Evolutionary conservation across 371 early-diverging fungal genomes (phyloP), one percentile per base, ranked within the genome.

Genomic region (Mortierella sp.): DNA sequence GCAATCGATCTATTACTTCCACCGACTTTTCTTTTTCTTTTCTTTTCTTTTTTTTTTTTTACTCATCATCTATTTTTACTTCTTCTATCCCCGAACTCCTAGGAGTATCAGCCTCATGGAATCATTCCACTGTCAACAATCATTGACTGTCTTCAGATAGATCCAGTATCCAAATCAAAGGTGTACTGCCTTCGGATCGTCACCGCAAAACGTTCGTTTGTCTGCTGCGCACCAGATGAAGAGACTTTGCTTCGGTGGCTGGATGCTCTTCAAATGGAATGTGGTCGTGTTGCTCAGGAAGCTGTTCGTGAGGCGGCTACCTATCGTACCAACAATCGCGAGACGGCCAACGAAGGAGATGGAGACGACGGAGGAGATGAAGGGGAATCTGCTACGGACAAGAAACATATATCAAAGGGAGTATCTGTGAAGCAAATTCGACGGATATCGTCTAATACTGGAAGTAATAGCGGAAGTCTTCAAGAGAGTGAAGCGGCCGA

Each of bases 61-160:
- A n/a, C n/a, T 21, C 64, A 11, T 50, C 44, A 26, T 60, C 64
- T 44, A 57, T 25, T 47, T n/a, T 55, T 21, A 53, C 3, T 48
- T 19, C 19, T 57, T 9, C 7, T 37, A 3, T 9, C 25, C 68
- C n/a, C 29, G 47, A 43, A 50, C 21, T n/a, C 14, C 16, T 53
- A 91, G 91, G 93, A 95, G 81, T 94, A 93, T 58, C 89, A 90
- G 55, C 91, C 91, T 1, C 89, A 87, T 63, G 86, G 90, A 14
- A 88, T 93, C 29, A 89, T 93, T 47, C 90, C 92, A 7, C 81
- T 94, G 9, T 76, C 85, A 1, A 85, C 85, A 43, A 90, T 93
- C 29, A 85, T 94, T 61, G 94, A 94, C 72, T 85, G 93, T 1
- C 64, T 94, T 25, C 93, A 94, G 59, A 90, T 90, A 19, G 92